Evolutionary conservation across 2,329 filamentous ascomycete genomes (phyloP), one percentile per base, ranked within the genome.

Genomic region (Hawksworthiomyces lignivorus): DNA sequence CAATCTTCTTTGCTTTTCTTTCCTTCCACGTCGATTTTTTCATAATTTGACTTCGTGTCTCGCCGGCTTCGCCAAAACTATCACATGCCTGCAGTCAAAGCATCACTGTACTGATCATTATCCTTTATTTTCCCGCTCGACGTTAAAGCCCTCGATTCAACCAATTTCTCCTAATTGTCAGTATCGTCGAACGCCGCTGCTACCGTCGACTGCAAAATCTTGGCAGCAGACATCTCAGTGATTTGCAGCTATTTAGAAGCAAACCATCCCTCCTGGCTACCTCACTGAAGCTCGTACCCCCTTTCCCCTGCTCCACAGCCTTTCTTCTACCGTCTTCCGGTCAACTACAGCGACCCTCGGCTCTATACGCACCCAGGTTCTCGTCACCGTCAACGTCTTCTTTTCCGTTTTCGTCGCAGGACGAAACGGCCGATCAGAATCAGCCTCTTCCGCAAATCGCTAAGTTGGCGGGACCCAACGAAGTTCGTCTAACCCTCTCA

Each of bases 401-500:
- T 8, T 28, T 32, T 11, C 29, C 32, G 11, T 38, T 40, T 27
- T 37, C 40, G 47, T 43, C 43, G 9, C 29, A 11, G 36, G 44
- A 45, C 45, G 40, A 42, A 26, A 36, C 29, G 19, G n/a, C n/a
- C n/a, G n/a, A n/a, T n/a, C n/a, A n/a, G 12, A 26, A 26, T n/a
- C n/a, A n/a, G 19, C 31, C 12, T 21, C 32, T n/a, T 38, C 39
- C 38, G 15, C 38, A 39, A 49, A 39, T 49, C 52, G 50, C 51
- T 58, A 63, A 62, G 59, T 62, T 64, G 62, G 62, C 62, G 60
- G 58, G 55, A 53, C 51, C 52, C 45, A 55, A 55, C 68, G 72
- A 74, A 68, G 65, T 74, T 67, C 69, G 76, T 69, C 77, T 84
- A 65, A 82, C 80, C 65, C 82, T 83, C 70, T 73, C 83, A 63